Percentiles rank a stretch among this genome's conserved stretches.
These are phyloP conservation scores for Wickerhamiella nectarea DNA, from an alignment of 805 yeast species.

Conservation along the genomic window DNA sequence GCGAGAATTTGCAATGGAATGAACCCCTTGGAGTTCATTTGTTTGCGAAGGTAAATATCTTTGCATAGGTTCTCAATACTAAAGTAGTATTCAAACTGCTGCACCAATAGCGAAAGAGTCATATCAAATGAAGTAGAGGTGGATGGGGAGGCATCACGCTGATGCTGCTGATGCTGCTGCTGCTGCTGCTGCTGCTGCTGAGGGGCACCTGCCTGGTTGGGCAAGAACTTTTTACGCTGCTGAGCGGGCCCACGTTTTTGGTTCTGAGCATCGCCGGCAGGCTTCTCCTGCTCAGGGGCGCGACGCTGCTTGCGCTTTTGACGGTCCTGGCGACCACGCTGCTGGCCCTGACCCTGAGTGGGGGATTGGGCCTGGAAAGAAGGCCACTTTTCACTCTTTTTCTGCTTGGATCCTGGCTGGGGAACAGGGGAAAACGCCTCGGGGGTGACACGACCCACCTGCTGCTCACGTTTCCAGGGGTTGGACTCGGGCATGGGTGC, in stretches of 20 bases:
- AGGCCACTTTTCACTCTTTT: not conserved
- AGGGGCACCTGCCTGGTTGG: not conserved
- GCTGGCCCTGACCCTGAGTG: slow-evolving; percentile 9
- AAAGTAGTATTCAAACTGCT: slow-evolving; percentile 83
- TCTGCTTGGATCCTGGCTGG: not conserved
- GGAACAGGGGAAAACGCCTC: slow-evolving; percentile 5
- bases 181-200: not conserved
- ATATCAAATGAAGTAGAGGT: slow-evolving; percentile 11
- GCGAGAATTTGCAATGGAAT: slow-evolving; percentile 50
- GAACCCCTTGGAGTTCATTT: slow-evolving; percentile 68
- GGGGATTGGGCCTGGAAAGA: slow-evolving; percentile 9
- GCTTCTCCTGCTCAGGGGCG: not conserved
- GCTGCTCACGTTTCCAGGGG: slow-evolving; percentile 39
- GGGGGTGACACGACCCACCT: slow-evolving; percentile 5
- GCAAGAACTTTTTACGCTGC: not conserved
- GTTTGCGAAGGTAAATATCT: slow-evolving; percentile 68
- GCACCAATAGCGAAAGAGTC: slow-evolving; percentile 25
- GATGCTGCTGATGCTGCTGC: slow-evolving; percentile 3
- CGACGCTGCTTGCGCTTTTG: slow-evolving; percentile 1
- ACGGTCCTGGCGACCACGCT: not conserved
- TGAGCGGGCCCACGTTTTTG: not conserved
- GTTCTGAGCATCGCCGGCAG: not conserved
- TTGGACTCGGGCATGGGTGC: slow-evolving; percentile 51
- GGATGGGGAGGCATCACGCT: slow-evolving; percentile 2
- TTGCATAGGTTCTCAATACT: slow-evolving; percentile 74